These are phyloP conservation scores for Pyrenophora teres DNA, from an alignment of 2,329 filamentous ascomycete species.

Conservation along the genomic window DNA sequence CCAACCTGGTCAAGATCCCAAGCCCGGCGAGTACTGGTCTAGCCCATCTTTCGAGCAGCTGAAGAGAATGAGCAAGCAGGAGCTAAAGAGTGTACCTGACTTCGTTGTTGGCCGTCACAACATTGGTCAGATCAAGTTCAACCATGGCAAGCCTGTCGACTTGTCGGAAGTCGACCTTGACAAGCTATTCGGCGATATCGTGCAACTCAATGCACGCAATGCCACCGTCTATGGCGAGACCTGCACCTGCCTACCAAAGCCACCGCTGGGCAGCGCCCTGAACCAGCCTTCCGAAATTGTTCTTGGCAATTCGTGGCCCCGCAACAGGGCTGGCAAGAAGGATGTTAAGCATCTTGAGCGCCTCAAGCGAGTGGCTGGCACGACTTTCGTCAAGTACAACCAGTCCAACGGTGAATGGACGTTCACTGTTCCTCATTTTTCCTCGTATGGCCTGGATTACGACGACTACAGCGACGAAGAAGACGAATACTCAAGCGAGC, in stretches of 20 bases:
- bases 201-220: slow-evolving; percentile 75
- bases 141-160: slow-evolving; percentile 65
- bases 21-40: slow-evolving; percentile 85
- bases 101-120: slow-evolving; percentile 83
- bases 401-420: slow-evolving; percentile 81
- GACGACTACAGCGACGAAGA: slow-evolving; percentile 68
- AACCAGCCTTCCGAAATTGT: slow-evolving; percentile 88
- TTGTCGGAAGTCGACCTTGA: slow-evolving; percentile 79
- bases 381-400: slow-evolving; percentile 81
- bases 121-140: slow-evolving; percentile 81
- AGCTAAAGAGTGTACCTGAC: slow-evolving; percentile 73
- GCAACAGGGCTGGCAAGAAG: slow-evolving; percentile 68
- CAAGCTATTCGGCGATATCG: slow-evolving; percentile 75
- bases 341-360: slow-evolving; percentile 82
- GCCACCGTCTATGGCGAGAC: slow-evolving; percentile 80
- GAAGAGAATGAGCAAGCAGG: slow-evolving; percentile 75
- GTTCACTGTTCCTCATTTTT: slow-evolving; percentile 95
- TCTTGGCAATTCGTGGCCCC: slow-evolving; percentile 93
- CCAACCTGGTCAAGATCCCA: slow-evolving; percentile 51
- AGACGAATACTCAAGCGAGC: slow-evolving; percentile 45
- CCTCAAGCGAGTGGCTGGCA: slow-evolving; percentile 77
- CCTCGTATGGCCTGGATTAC: slow-evolving; percentile 87
- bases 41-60: slow-evolving; percentile 75
- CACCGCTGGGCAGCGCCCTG: slow-evolving; percentile 80
- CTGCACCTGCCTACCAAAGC: slow-evolving; percentile 64